phyloP scores from a whole-genome alignment of 2,329 filamentous ascomycete genomes.

The Fusarium penzigii region DNA sequence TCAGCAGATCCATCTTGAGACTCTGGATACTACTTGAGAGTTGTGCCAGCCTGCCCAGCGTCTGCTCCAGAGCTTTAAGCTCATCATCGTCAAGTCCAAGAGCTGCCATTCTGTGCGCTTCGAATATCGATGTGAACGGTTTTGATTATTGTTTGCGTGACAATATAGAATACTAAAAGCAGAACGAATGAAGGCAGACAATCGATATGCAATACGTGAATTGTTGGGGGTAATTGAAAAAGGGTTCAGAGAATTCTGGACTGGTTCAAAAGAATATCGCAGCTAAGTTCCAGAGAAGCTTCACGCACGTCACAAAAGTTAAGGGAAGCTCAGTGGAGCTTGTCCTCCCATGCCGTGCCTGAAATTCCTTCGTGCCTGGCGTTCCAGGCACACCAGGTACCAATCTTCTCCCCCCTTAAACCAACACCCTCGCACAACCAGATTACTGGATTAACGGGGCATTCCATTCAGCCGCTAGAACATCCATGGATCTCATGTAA shows the following conservation, averaged over 20 bases:
- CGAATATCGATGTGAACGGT: background rate
- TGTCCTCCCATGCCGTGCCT: background rate
- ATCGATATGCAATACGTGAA: too few relatives aligned
- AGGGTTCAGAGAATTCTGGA: too few relatives aligned
- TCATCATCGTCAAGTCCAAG: slow-evolving; percentile 59
- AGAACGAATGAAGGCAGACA: too few relatives aligned
- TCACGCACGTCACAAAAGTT: background rate
- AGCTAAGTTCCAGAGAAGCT: background rate
- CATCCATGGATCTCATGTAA: slow-evolving; percentile 5
- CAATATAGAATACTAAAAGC: too few relatives aligned
- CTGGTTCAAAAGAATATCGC: background rate
- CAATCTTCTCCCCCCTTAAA: slow-evolving; percentile 1
- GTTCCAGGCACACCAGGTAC: slow-evolving; percentile 8
- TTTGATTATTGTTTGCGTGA: too few relatives aligned
- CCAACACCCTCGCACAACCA: slow-evolving; percentile 14
- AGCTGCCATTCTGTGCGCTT: slow-evolving; percentile 36
- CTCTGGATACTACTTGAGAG: slow-evolving; percentile 69
- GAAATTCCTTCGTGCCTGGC: background rate
- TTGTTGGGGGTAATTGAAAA: too few relatives aligned
- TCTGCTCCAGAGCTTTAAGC: slow-evolving; percentile 69
- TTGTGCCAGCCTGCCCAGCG: slow-evolving; percentile 67
- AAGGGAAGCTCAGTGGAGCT: background rate
- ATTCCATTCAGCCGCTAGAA: slow-evolving; percentile 14
- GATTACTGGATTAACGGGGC: slow-evolving; percentile 1
- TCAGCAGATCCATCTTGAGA: slow-evolving; percentile 60